These are phyloP conservation scores for Trichoderma gracile DNA, from an alignment of 2,329 filamentous ascomycete genomes.

Conservation along the genomic window DNA sequence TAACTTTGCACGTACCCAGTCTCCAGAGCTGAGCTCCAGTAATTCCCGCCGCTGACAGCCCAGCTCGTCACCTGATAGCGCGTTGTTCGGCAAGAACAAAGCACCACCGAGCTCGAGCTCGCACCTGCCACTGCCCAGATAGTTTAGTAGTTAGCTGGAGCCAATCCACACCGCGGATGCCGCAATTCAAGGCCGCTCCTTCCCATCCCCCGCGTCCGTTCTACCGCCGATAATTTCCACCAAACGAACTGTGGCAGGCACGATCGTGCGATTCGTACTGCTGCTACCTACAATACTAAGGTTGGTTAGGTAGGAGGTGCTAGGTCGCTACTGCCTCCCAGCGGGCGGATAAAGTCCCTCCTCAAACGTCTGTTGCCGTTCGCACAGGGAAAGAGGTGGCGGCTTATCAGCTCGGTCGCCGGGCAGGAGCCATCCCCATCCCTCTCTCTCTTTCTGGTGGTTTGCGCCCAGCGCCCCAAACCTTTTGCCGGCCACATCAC, in stretches of 20 bases:
- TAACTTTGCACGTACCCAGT: not conserved
- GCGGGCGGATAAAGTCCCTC: slow-evolving; percentile 8
- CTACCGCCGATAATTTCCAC: slow-evolving; percentile 11
- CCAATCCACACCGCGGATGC: slow-evolving; percentile 1
- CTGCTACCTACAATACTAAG: not conserved
- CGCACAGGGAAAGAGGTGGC: slow-evolving; percentile 11
- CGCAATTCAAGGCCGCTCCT: slow-evolving; percentile 4
- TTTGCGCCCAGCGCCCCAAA: slow-evolving; percentile 14
- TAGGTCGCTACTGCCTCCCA: not conserved
- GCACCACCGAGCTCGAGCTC: not conserved
- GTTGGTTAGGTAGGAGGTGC: not conserved
- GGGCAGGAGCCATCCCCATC: slow-evolving; percentile 2
- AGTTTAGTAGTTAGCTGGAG: too few relatives aligned
- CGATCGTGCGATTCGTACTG: not conserved
- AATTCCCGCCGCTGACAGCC: not conserved
- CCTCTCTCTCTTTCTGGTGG: not conserved
- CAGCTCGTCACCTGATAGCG: slow-evolving; percentile 8
- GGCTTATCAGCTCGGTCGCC: slow-evolving; percentile 11
- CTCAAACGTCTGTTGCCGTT: not conserved
- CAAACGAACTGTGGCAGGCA: slow-evolving; percentile 6
- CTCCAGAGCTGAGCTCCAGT: not conserved
- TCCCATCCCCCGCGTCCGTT: slow-evolving; percentile 16
- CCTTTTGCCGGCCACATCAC: slow-evolving; percentile 13
- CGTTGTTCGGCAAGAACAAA: not conserved
- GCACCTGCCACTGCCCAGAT: too few relatives aligned